Base-by-base conservation (phyloP, 1,284 basidiomycete genomes). In the Tilletiaria anomala region DNA sequence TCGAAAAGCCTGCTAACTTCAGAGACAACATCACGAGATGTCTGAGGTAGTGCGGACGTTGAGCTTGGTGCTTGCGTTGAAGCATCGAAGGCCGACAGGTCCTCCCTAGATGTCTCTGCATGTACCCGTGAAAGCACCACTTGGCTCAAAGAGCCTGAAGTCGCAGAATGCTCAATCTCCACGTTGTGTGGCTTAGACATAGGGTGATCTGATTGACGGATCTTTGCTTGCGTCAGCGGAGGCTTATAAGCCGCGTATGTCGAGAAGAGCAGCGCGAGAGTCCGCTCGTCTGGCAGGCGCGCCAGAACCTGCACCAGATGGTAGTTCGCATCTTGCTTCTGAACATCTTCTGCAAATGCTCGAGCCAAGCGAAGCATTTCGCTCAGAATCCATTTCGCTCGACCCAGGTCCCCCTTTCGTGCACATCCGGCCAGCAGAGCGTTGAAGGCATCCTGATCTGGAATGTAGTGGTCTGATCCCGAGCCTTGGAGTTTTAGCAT, bases 351-450 rank as follows among this genome's bases (percentile, higher is more conserved):
- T 18, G 19, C 20, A 17, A 23, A 2, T 15, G 26, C 15, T 3
- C 20, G 26, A 14, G 26, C 26, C 31, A n/a, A 17, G 56, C 68
- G 70, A 11, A 86, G 76, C 69, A 87, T 79, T 71, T 94, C 86
- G 0, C 82, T 83, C 42, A 97, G 70, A 44, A 94, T 81, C 89
- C 88, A 96, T 45, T 89, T 73, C 6, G 80, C 79, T 35, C 85
- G 73, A 6, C 75, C 72, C 6, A 97, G 68, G 66, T 96, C 91
- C 0, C 86, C 83, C 1, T 79, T 72, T 4, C 85, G 72, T 65
- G 88, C 93, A 38, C 85, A 82, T 1, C 86, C 87, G 49, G 91
- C 84, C 43, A 97, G 69, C 19, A 97, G 67, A 0, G 85, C 86
- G 39, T 76, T 73, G 68, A 88, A 93, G 1, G 83, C 26, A n/a